Base-by-base conservation (phyloP, 2,329 filamentous ascomycete genomes). In the Colletotrichum coccodes region DNA sequence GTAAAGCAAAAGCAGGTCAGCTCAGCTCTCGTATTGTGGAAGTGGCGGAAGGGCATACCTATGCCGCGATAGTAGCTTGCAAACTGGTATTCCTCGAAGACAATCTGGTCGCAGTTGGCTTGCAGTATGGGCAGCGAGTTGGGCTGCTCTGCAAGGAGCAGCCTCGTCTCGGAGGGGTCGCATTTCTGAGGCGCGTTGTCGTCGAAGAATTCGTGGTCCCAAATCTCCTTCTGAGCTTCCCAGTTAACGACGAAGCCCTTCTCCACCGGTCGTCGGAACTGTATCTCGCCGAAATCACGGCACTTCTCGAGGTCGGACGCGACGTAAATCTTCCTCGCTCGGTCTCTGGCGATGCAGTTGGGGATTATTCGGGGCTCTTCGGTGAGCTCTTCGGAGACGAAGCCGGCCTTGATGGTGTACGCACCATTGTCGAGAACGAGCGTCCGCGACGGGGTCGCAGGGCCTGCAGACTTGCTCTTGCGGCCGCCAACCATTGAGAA, bases 1-100 rank as follows among this genome's bases (percentile, higher is more conserved):
- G 5, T 44, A 56, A 50, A 18, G 30, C 9, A 38, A n/a, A 52
- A 34, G 28, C 16, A 60, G 18, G 16, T 42, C 18, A 64, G 40
- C n/a, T n/a, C 36, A 12, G 21, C 50, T 21, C 5, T 4, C 6
- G 40, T 14, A 3, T 26, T 21, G 23, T 46, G 12, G 16, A 28
- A 14, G 14, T 8, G 40, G 9, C 28, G 34, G n/a, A 12, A 26
- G 16, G 40, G 30, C 83, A 68, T 78, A 89, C 93, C 93, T 71
- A 93, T 84, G 65, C 89, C 91, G 70, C 96, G 89, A 72, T 92
- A 92, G 81, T 97, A 97, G 72, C 92, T 92, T 12, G 91, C 89
- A 80, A 99, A 99, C 3, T 94, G 94, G 82, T 96, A 99, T 78
- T 98, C 95, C 77, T 99, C 96, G 83, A 99, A 98, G 1, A 98